These are phyloP conservation scores for Diaporthe caulivora DNA, from an alignment of 2,329 filamentous ascomycete genomes.

Conservation along the genomic window DNA sequence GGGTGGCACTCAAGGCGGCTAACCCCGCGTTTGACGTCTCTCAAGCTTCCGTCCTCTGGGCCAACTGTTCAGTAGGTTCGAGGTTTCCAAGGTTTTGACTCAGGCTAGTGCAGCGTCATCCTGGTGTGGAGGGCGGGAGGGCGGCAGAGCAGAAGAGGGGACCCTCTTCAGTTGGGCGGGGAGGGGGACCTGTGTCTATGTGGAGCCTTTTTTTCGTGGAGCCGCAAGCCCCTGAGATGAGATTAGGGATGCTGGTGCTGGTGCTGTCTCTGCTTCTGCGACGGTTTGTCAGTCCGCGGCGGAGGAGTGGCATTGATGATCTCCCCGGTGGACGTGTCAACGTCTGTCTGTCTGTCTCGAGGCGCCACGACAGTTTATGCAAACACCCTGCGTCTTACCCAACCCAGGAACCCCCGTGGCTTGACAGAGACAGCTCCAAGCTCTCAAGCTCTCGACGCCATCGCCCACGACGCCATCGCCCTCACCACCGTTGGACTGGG, in stretches of 20 bases:
- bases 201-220: conserved; percentile 5
- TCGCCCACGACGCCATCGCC: background rate
- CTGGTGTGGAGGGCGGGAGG: background rate
- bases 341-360: conserved; percentile 29
- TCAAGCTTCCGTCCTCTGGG: conserved; percentile 6
- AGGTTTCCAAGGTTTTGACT: conserved; percentile 1
- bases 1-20: conserved; percentile 4
- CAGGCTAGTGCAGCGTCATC: conserved; percentile 1
- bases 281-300: background rate
- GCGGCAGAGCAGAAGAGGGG: background rate
- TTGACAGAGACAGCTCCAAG: conserved; percentile 26
- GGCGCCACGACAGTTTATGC: conserved; percentile 19
- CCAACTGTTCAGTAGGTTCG: conserved; percentile 2
- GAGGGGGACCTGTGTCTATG: too few species aligned
- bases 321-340: conserved; percentile 32
- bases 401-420: conserved; percentile 20
- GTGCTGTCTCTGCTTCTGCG: conserved; percentile 1
- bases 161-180: background rate
- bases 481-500: conserved; percentile 9
- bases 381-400: conserved; percentile 10
- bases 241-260: conserved; percentile 29
- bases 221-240: conserved; percentile 34
- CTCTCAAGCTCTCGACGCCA: background rate
- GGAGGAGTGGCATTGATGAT: conserved; percentile 23
- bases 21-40: conserved; percentile 33